Evolutionary conservation across 441 rosid species (phyloP).

Genomic region (Capsella rubella): DNA sequence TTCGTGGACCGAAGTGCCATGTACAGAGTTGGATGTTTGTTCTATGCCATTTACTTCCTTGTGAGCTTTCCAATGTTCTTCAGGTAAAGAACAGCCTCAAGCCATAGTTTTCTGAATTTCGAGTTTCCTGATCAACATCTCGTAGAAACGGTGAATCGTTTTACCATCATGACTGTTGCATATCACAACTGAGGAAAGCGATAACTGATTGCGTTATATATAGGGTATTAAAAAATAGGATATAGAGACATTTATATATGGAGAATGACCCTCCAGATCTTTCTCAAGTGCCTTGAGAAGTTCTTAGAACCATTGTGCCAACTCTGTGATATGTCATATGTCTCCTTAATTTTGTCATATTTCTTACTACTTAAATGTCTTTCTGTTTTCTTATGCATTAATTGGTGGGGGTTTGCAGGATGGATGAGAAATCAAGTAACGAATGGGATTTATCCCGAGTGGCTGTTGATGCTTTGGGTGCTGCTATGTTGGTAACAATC

Average conservation of each 20-base stretch:
- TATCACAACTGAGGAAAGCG: too few relatives aligned
- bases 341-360: not conserved
- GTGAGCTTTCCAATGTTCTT: conserved; percentile 99
- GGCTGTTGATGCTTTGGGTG: conserved; percentile 95
- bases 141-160: not conserved
- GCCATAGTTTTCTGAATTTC: not conserved
- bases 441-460: conserved; percentile 86
- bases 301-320: not conserved
- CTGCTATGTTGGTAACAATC: conserved; percentile 96
- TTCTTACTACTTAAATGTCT: not conserved
- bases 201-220: not conserved
- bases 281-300: not conserved
- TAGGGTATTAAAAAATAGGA: not conserved
- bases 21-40: conserved; percentile 95
- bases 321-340: not conserved
- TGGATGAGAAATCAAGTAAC: conserved; percentile 88
- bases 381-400: not conserved
- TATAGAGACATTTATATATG: not conserved
- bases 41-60: conserved; percentile 94
- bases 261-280: not conserved
- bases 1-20: conserved; percentile 95
- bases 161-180: not conserved
- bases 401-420: conserved; percentile 53
- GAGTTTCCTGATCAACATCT: not conserved
- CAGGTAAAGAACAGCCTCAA: conserved; percentile 62